Evolutionary conservation across 2,329 filamentous ascomycete genomes (phyloP).

Genomic region (Magnaporthiopsis incrustans): DNA sequence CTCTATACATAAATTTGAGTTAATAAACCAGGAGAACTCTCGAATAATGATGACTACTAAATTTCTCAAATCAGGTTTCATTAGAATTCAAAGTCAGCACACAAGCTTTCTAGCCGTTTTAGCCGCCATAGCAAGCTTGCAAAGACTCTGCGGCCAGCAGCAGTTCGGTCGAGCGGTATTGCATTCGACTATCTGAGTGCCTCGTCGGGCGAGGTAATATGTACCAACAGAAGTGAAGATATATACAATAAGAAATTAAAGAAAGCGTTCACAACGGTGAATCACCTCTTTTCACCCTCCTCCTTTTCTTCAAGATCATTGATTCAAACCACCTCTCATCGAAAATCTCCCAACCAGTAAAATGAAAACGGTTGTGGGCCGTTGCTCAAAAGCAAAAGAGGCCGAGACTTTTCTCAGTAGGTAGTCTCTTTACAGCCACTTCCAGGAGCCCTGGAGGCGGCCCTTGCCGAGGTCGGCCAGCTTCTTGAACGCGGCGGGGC

Average conservation of each 20-base stretch:
- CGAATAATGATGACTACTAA: no score
- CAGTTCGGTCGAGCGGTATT: background rate
- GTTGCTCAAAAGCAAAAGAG: background rate
- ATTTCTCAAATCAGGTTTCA: no score
- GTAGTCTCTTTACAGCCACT: slow-evolving; percentile 20
- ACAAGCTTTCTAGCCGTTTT: no score
- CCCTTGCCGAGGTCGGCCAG: slow-evolving; percentile 34
- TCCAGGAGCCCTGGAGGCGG: slow-evolving; percentile 28
- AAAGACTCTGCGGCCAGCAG: no score
- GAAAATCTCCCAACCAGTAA: background rate
- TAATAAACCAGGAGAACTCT: no score
- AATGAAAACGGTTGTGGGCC: background rate
- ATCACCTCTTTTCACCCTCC: background rate
- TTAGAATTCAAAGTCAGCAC: no score
- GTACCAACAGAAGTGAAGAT: background rate
- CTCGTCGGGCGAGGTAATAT: background rate
- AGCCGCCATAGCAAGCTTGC: no score
- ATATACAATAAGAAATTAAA: background rate
- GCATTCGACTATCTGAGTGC: background rate
- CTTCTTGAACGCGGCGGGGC: slow-evolving; percentile 35
- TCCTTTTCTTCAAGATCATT: background rate
- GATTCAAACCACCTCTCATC: background rate
- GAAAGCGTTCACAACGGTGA: background rate
- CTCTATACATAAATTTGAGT: no score
- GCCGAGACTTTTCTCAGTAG: background rate